Conservation (phyloP, 208 protist genomes). For the Willaertia magna region DNA sequence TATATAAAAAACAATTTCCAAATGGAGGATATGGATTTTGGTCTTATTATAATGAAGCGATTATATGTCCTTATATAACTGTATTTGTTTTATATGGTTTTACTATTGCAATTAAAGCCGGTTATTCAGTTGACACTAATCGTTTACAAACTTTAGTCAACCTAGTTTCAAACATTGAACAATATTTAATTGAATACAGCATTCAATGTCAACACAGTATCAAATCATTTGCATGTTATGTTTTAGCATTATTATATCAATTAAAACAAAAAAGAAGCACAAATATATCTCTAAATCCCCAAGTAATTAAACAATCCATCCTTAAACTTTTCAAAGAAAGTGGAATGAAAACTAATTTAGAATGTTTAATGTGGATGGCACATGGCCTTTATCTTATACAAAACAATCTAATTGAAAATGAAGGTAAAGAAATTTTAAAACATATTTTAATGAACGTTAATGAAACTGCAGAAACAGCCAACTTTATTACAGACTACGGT, state of each 20-base stretch:
- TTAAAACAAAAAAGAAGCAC: no score
- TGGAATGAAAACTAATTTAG: no score
- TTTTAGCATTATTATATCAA: neutral
- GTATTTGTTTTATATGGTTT: neutral
- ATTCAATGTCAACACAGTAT: neutral
- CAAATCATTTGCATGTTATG: neutral
- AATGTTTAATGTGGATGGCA: no score
- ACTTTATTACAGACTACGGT: neutral
- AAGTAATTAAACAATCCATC: no score
- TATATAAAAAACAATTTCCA: neutral
- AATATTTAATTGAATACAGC: neutral
- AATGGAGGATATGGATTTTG: neutral
- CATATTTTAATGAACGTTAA: neutral
- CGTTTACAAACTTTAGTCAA: neutral
- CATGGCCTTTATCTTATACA: neutral
- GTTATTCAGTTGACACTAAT: neutral
- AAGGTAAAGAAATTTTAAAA: neutral
- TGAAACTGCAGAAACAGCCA: neutral
- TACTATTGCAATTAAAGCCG: neutral
- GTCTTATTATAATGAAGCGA: neutral
- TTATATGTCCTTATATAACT: neutral
- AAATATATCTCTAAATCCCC: no score
- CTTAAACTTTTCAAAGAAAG: no score
- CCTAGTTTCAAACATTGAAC: neutral
- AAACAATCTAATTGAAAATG: neutral